A percentile compares a stretch with the other conserved stretches of the same genome.
Conservation (phyloP, 768 basidiomycete species). For the Punctularia strigosozonata region DNA sequence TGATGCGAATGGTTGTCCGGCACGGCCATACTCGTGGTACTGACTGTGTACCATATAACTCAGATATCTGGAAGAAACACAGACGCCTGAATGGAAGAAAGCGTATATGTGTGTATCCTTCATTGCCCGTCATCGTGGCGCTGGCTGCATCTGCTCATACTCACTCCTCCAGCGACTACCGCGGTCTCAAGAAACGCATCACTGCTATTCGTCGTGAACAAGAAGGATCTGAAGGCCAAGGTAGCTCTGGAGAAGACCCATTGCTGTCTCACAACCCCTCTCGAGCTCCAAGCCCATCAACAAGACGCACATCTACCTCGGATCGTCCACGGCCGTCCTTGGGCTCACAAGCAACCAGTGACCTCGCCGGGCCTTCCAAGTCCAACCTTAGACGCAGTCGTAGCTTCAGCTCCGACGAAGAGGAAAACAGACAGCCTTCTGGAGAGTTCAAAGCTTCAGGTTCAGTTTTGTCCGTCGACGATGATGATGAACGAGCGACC, state of each 20-base stretch:
- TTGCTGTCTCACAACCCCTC: no score
- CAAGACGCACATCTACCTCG: not conserved
- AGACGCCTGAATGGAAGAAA: constrained; percentile 70
- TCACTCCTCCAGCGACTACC: constrained; percentile 45
- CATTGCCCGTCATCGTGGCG: constrained; percentile 1
- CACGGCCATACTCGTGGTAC: not conserved
- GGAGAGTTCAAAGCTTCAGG: no score
- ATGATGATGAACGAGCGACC: no score
- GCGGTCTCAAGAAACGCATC: constrained; percentile 57
- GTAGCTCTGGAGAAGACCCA: no score
- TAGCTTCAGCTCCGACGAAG: no score
- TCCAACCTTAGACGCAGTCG: no score
- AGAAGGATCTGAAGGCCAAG: no score
- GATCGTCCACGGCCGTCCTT: not conserved
- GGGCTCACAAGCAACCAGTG: not conserved
- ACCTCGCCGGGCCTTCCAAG: no score
- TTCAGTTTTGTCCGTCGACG: no score
- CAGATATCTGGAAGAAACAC: constrained; percentile 58
- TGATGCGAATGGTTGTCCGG: constrained; percentile 2
- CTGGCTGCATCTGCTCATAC: not conserved
- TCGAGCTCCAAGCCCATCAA: constrained; percentile 8
- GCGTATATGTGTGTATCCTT: constrained; percentile 44
- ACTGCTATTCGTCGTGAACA: constrained; percentile 35
- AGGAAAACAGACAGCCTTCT: no score
- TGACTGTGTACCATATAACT: constrained; percentile 1